phyloP scores from a whole-genome alignment of 345 rosid species.

The Pistacia integerrima region DNA sequence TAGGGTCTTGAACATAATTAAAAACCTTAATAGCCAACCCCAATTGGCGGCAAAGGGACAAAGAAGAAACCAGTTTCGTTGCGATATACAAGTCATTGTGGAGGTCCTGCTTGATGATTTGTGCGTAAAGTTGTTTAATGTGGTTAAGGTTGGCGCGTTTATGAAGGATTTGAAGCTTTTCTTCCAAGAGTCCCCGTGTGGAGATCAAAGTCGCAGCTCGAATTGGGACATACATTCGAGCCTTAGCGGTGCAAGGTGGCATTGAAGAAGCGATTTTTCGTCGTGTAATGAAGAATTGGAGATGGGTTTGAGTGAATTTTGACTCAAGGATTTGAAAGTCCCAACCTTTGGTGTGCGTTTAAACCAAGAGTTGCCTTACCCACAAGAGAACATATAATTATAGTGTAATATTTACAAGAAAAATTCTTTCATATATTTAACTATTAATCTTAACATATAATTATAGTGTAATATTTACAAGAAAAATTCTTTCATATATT shows the following conservation, averaged over 20 bases:
- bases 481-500: too few species aligned
- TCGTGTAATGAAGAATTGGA: neutral
- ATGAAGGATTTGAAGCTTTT: slow-evolving; percentile 68
- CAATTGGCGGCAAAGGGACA: slow-evolving; percentile 61
- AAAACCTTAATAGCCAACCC: slow-evolving; percentile 62
- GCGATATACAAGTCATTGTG: slow-evolving; percentile 58
- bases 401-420: too few species aligned
- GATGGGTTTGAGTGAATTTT: neutral
- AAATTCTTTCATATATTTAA: too few species aligned
- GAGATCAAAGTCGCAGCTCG: slow-evolving; percentile 78
- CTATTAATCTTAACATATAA: too few species aligned
- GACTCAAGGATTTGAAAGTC: neutral
- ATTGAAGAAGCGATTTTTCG: slow-evolving; percentile 16
- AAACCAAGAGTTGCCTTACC: too few species aligned
- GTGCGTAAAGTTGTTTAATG: slow-evolving; percentile 73
- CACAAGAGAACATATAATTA: too few species aligned
- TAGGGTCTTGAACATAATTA: slow-evolving; percentile 54
- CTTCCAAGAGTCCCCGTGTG: slow-evolving; percentile 64
- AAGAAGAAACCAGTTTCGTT: slow-evolving; percentile 71
- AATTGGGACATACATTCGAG: slow-evolving; percentile 43
- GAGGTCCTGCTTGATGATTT: slow-evolving; percentile 61
- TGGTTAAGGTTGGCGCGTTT: slow-evolving; percentile 59
- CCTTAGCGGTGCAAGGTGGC: slow-evolving; percentile 22
- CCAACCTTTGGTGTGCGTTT: neutral
- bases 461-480: too few species aligned